Percentiles rank a stretch among this genome's conserved stretches.
These are phyloP conservation scores for Clonostachys rhizophaga DNA, from an alignment of 2,329 filamentous ascomycete species.

Conservation along the genomic window DNA sequence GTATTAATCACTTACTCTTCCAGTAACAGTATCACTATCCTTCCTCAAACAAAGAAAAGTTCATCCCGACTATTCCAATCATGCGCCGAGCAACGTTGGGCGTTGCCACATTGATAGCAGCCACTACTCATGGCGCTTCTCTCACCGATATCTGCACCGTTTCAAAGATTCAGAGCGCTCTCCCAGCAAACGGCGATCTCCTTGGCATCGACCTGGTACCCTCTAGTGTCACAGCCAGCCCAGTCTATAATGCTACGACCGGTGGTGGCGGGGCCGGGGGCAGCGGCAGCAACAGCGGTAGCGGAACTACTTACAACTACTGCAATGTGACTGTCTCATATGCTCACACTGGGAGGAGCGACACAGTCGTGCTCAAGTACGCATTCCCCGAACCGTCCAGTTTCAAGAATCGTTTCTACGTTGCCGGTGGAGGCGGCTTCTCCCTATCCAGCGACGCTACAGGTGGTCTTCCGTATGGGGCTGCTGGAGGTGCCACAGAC, in stretches of 20 bases:
- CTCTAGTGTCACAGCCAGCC: slow-evolving; percentile 27
- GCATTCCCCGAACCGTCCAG: slow-evolving; percentile 23
- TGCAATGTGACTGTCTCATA: slow-evolving; percentile 29
- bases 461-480: slow-evolving; percentile 33
- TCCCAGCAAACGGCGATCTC: slow-evolving; percentile 9
- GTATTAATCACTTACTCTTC: too few relatives aligned
- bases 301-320: slow-evolving; percentile 18
- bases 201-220: slow-evolving; percentile 22
- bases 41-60: too few relatives aligned
- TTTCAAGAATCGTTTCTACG: slow-evolving; percentile 39
- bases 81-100: too few relatives aligned
- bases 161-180: slow-evolving; percentile 10
- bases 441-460: slow-evolving; percentile 12
- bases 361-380: slow-evolving; percentile 24
- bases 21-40: too few relatives aligned
- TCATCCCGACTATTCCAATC: too few relatives aligned
- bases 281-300: slow-evolving; percentile 7
- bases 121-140: slow-evolving; percentile 7
- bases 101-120: slow-evolving; percentile 3
- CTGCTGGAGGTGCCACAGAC: slow-evolving; percentile 30
- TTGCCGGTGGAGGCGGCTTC: slow-evolving; percentile 36
- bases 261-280: not conserved
- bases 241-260: slow-evolving; percentile 7
- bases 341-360: slow-evolving; percentile 20
- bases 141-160: slow-evolving; percentile 12